A percentile compares a stretch with the other conserved stretches of the same genome.
Conservation (phyloP, 140 eudicot species). For the Stevia rebaudiana region DNA sequence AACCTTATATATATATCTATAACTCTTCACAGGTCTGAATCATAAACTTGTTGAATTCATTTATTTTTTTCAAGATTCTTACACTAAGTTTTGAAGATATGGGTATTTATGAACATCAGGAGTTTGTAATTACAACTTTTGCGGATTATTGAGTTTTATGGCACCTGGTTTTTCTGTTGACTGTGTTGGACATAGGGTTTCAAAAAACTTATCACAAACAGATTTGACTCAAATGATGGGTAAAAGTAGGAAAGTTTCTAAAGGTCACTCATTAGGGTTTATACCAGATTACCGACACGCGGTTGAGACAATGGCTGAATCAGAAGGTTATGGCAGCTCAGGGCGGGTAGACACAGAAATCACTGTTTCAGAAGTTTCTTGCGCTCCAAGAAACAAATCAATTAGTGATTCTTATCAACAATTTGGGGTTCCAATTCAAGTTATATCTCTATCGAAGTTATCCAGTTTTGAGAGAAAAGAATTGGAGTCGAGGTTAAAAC, state of each 20-base stretch:
- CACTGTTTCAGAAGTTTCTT: conserved; percentile 14
- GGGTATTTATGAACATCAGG: conserved; percentile 6
- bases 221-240: conserved; percentile 45
- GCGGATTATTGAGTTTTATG: conserved; percentile 46
- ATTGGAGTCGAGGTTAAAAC: conserved; percentile 44
- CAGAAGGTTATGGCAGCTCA: conserved; percentile 76
- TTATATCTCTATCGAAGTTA: conserved; percentile 49
- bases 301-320: conserved; percentile 70
- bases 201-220: conserved; percentile 26
- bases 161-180: conserved; percentile 63
- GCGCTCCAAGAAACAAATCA: conserved; percentile 30
- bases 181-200: conserved; percentile 46
- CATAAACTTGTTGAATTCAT: background rate
- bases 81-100: background rate
- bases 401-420: conserved; percentile 10
- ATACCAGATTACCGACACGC: conserved; percentile 69
- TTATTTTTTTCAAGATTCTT: background rate
- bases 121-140: conserved; percentile 31
- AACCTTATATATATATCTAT: background rate
- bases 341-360: conserved; percentile 54
- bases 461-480: conserved; percentile 53
- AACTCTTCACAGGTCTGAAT: background rate
- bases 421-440: conserved; percentile 10
- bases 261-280: conserved; percentile 47
- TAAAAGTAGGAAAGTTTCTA: conserved; percentile 61